These are phyloP conservation scores for Pichia sp. DNA, from an alignment of 1,139 yeast genomes.

Conservation along the genomic window DNA sequence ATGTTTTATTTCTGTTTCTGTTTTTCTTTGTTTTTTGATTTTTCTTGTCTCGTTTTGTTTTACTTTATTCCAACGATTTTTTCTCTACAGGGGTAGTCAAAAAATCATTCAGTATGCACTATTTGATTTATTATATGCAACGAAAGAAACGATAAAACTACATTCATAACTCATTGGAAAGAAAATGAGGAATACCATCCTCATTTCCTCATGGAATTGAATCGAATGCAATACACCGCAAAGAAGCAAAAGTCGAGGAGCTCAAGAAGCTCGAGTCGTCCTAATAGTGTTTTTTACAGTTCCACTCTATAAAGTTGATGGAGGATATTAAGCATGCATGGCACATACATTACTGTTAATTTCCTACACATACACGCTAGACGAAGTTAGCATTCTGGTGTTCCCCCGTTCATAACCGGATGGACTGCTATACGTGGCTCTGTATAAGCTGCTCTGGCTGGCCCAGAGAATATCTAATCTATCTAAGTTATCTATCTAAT, in stretches of 20 bases:
- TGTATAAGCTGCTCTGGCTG: constrained; percentile 1
- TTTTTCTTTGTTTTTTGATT: neutral
- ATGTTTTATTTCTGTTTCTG: neutral
- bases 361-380: neutral
- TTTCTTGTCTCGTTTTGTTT: neutral
- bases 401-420: neutral
- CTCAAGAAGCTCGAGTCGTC: neutral
- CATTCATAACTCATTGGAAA: neutral
- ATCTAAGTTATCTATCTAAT: neutral
- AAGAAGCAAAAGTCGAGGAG: neutral
- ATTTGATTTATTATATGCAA: neutral
- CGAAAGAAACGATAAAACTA: neutral
- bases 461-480: constrained; percentile 1
- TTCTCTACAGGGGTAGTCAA: neutral
- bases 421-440: neutral
- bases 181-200: neutral
- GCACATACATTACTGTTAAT: neutral
- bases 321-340: neutral
- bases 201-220: neutral
- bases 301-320: neutral
- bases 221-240: neutral
- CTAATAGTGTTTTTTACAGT: neutral
- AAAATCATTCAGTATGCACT: neutral
- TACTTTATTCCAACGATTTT: neutral
- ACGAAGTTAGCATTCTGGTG: neutral